Evolutionary conservation across 73 alveolate genomes (phyloP), one percentile per base, ranked within the genome.

Genomic region (Paramecium caudatum): DNA sequence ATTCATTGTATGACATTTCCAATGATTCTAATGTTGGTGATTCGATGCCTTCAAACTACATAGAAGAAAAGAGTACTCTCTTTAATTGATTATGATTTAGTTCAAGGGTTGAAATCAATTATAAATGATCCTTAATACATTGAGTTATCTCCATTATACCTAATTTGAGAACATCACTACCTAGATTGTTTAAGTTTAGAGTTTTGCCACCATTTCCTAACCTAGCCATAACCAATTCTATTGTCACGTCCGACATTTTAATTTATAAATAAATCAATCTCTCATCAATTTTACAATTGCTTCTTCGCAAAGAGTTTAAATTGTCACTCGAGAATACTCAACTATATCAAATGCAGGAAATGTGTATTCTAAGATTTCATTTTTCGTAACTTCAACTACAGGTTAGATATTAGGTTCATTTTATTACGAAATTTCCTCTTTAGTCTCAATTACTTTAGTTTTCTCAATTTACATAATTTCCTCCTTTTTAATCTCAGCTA

Each of bases 211-310:
- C 80, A 23, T 55, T 43, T 19, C 30, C 41, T 21, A 55, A 55
- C 30, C 30, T 55, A 1, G 80, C 80, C 80, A 55, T 55, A 2
- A 55, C 80, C 30, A 55, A 10, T 55, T 55, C 80, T 23, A 55
- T 55, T 5, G 80, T 19, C 10, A 8, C 46, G 10, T 55, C 43
- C 13, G 41, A 1, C 80, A 55, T 55, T 27, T 1, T n/a, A n/a
- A n/a, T n/a, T n/a, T n/a, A n/a, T n/a, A n/a, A n/a, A n/a, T n/a
- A n/a, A n/a, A n/a, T n/a, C n/a, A n/a, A n/a, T n/a, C n/a, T n/a
- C n/a, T n/a, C n/a, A n/a, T n/a, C n/a, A n/a, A n/a, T n/a, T n/a
- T n/a, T n/a, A n/a, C n/a, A n/a, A n/a, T n/a, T n/a, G n/a, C n/a
- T n/a, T n/a, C n/a, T n/a, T n/a, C n/a, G n/a, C n/a, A n/a, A n/a